Base-by-base conservation (phyloP, 208 protist species). In the Trypanosoma mega region DNA sequence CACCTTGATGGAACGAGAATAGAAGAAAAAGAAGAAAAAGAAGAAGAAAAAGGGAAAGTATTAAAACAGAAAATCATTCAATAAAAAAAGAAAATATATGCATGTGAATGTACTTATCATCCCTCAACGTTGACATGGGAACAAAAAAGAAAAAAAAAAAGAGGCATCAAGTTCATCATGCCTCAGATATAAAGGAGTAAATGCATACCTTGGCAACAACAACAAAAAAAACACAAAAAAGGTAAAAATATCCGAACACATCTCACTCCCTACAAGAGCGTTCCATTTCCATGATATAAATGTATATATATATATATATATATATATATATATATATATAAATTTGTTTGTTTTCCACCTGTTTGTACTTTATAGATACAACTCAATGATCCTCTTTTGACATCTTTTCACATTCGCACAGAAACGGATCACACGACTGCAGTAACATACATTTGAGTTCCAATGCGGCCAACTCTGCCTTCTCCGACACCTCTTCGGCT, bases 371-470 rank as follows among this genome's bases (percentile, higher is more conserved):
- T n/a, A n/a, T n/a, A n/a, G n/a, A n/a, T 31, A 20, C 20, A 34
- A 27, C 37, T n/a, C 26, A 0, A 16, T 3, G 27, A 31, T 27
- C 63, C 48, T 14, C 52, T 31, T 9, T 50, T n/a, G 14, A 31
- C 56, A 20, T 34, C 44, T 23, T 34, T 7, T 24, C 41, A 39
- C 16, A 63, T 41, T 20, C 41, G 50, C 41, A 47, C 41, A 0
- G 49, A 44, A 12, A 47, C 41, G 41, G 41, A 9, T 44, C 20
- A 34, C 20, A 36, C 21, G 31, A 50, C 34, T 68, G 43, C 51
- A 74, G 34, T 14, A 76, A 47, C 58, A 52, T 56, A 56, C 44
- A 63, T 54, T 76, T 76, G 4, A 71, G 48, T 18, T 70, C 55
- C 3, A 76, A 47, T 7, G 55, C 53, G 23, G 55, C 69, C 36